These are phyloP conservation scores for Penicillium vulpinum DNA, from an alignment of 2,329 filamentous ascomycete genomes.

Conservation along the genomic window DNA sequence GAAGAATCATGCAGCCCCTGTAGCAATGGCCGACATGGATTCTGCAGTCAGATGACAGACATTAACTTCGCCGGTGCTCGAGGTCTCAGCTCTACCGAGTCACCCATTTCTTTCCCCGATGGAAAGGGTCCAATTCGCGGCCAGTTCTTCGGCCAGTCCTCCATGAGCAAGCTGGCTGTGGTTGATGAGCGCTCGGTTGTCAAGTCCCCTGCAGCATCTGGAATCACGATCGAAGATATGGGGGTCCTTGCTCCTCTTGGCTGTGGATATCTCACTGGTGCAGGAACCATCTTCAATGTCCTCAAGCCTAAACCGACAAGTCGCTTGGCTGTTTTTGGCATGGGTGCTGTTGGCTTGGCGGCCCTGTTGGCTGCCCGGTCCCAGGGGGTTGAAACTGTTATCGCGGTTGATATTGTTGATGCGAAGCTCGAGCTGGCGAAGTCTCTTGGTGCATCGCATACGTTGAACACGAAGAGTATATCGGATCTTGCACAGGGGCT, in stretches of 20 bases:
- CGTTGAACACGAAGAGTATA: slow-evolving; percentile 36
- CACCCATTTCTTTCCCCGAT: slow-evolving; percentile 21
- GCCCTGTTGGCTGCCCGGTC: slow-evolving; percentile 23
- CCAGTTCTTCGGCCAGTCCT: slow-evolving; percentile 41
- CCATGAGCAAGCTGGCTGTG: slow-evolving; percentile 33
- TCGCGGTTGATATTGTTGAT: slow-evolving; percentile 50
- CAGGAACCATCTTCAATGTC: slow-evolving; percentile 34
- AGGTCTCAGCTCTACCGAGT: slow-evolving; percentile 15
- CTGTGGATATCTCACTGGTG: slow-evolving; percentile 37
- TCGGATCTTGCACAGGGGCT: slow-evolving; percentile 31
- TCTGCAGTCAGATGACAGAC: slow-evolving; percentile 21
- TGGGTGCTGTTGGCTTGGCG: slow-evolving; percentile 29
- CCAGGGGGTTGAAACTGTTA: slow-evolving; percentile 32
- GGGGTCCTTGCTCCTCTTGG: slow-evolving; percentile 30
- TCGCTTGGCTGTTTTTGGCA: slow-evolving; percentile 30
- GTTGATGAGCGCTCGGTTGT: slow-evolving; percentile 32
- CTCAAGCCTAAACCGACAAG: slow-evolving; percentile 23
- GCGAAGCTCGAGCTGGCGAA: slow-evolving; percentile 46
- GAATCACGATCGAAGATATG: slow-evolving; percentile 22
- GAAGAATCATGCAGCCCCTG: slow-evolving; percentile 21
- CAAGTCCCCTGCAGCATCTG: slow-evolving; percentile 18
- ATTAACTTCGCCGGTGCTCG: slow-evolving; percentile 30
- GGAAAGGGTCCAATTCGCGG: slow-evolving; percentile 25
- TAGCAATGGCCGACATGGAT: slow-evolving; percentile 17
- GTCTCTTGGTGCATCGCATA: slow-evolving; percentile 48